Percentiles rank a stretch among this genome's conserved stretches.
phyloP scores from a whole-genome alignment of 345 rosid genomes.

The Barbarea vulgaris region DNA sequence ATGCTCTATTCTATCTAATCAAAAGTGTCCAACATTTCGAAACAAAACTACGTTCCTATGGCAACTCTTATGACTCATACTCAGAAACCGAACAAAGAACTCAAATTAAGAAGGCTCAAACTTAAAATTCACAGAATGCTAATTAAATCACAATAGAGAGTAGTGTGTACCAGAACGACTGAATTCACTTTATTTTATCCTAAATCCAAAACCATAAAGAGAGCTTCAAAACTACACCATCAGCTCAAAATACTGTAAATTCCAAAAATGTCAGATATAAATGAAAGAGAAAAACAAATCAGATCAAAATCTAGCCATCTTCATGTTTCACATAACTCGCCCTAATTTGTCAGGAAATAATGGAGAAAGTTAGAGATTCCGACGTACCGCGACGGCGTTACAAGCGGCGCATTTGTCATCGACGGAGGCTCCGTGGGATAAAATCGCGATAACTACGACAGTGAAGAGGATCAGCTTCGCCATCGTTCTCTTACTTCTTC shows the following conservation, averaged over 20 bases:
- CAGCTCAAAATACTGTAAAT: not conserved
- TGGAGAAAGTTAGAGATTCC: not conserved
- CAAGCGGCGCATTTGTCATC: conserved; percentile 90
- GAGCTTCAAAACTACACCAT: not conserved
- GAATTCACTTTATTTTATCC: not conserved
- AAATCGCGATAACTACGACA: conserved; percentile 35
- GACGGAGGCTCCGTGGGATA: conserved; percentile 43
- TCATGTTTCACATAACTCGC: not conserved
- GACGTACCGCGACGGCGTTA: conserved; percentile 79
- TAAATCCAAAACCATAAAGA: not conserved
- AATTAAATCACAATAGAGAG: not conserved
- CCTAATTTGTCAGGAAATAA: not conserved
- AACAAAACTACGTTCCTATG: not conserved
- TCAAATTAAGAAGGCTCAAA: not conserved
- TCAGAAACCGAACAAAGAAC: not conserved
- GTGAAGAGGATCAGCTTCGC: conserved; percentile 33
- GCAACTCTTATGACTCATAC: not conserved
- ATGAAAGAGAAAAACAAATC: not conserved
- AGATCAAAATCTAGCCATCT: not conserved
- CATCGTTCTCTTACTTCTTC: conserved; percentile 12
- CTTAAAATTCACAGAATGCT: conserved; percentile 1
- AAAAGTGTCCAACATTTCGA: not conserved
- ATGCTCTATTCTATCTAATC: not conserved
- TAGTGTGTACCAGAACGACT: not conserved
- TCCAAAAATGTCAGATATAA: not conserved